Percentiles rank a stretch among this genome's conserved stretches.
Evolutionary conservation across 495 filamentous ascomycete species (phyloP).

Genomic region (Chaetomium tenue): DNA sequence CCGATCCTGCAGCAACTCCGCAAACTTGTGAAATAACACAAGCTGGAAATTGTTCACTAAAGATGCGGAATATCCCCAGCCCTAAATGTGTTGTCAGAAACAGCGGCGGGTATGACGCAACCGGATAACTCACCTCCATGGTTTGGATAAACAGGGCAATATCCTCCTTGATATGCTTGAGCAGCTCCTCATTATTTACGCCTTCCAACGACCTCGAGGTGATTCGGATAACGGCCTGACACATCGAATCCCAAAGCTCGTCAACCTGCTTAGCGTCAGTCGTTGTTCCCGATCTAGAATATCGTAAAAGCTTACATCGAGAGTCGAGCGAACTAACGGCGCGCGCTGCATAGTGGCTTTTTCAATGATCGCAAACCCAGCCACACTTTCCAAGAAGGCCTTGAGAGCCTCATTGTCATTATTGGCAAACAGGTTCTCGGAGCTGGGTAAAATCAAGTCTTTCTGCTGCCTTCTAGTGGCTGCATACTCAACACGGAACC

Average conservation of each 20-base stretch:
- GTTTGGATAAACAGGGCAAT: slow-evolving; percentile 95
- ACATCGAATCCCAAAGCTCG: slow-evolving; percentile 98
- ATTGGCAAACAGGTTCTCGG: slow-evolving; percentile 72
- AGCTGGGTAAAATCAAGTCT: slow-evolving; percentile 75
- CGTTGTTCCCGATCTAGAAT: neutral
- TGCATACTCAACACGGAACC: slow-evolving; percentile 86
- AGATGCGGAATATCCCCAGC: slow-evolving; percentile 84
- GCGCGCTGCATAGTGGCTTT: slow-evolving; percentile 86
- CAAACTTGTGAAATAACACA: slow-evolving; percentile 86
- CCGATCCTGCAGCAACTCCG: slow-evolving; percentile 80
- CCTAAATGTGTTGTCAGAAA: slow-evolving; percentile 47
- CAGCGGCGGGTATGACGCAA: neutral
- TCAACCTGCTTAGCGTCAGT: slow-evolving; percentile 64
- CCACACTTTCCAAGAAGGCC: slow-evolving; percentile 85
- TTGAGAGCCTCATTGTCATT: slow-evolving; percentile 67
- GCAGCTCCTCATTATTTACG: slow-evolving; percentile 76
- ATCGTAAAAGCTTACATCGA: slow-evolving; percentile 62
- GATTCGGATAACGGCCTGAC: slow-evolving; percentile 74
- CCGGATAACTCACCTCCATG: slow-evolving; percentile 66
- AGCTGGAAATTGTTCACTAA: slow-evolving; percentile 79
- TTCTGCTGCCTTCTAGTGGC: slow-evolving; percentile 87
- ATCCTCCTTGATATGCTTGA: slow-evolving; percentile 88
- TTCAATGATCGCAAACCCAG: slow-evolving; percentile 96
- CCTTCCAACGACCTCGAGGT: slow-evolving; percentile 73
- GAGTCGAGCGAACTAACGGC: slow-evolving; percentile 72